Evolutionary conservation across 192 early-diverging fungal species (phyloP), one percentile per base, ranked within the genome.

Genomic region (Spizellomyces punctatus): DNA sequence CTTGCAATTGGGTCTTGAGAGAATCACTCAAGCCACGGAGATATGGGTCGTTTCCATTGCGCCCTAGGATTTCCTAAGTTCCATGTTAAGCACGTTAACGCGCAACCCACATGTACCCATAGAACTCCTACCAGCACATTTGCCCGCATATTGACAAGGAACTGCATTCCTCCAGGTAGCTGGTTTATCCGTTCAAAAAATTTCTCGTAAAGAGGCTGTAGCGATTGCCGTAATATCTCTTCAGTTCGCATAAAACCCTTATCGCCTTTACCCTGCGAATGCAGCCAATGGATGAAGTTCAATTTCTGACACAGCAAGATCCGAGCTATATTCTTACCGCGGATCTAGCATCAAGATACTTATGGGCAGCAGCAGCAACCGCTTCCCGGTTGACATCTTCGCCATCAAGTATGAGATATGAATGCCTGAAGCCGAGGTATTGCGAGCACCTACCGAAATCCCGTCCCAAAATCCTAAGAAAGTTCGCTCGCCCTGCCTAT

Each of bases 81-180:
- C 17, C 10, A 57, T 46, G 41, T 46, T 58, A 47, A 36, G 21
- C 16, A 21, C 46, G 27, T 3, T 5, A 71, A 49, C 19, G 22
- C 73, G 4, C 21, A 67, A 55, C 9, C 43, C 43, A 27, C 21
- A n/a, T 6, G 12, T 10, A 19, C 41, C 43, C 22, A 10, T 22
- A 44, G 21, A 61, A 17, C 21, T 70, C 55, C 42, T 78, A 91
- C 89, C 71, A 94, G 73, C 49, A 96, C 79, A 63, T 93, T 90
- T 2, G 82, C 83, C 3, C 94, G 87, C 78, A 96, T 82, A 55
- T 91, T 84, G 1, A 94, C 84, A 36, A 96, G 76, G 64, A 94
- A 93, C 49, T 90, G 88, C 74, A 92, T 86, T 17, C 94, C 94
- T 21, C 87, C 89, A 0, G 93, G 92, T 14, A 94, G 82, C 6